Percentiles rank a stretch among this genome's conserved stretches.
Evolutionary conservation across 352 stramenopile genomes (phyloP).

Genomic region (Globisporangium cylindrosporum): DNA sequence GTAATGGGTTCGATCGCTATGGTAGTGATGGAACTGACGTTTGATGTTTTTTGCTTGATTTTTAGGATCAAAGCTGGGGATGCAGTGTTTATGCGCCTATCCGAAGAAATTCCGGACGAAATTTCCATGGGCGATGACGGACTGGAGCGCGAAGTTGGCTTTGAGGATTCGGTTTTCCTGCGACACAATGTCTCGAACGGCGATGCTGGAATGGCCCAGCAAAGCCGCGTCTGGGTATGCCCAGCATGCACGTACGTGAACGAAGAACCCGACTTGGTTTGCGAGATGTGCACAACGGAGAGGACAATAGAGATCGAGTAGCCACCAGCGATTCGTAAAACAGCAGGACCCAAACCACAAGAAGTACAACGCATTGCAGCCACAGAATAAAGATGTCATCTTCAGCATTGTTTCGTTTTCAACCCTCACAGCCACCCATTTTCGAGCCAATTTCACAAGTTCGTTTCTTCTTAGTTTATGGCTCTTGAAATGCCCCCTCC

Average conservation of each 20-base stretch:
- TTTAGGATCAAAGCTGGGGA: constrained; percentile 71
- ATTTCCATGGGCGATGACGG: constrained; percentile 44
- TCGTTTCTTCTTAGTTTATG: neutral
- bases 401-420: neutral
- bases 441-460: neutral
- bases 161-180: constrained; percentile 71
- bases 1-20: neutral
- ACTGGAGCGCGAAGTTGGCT: constrained; percentile 66
- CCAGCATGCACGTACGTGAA: constrained; percentile 75
- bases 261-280: constrained; percentile 44
- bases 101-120: constrained; percentile 58
- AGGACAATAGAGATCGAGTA: constrained; percentile 42
- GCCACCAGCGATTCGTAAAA: neutral
- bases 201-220: constrained; percentile 20
- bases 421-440: neutral
- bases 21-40: neutral
- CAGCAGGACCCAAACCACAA: neutral
- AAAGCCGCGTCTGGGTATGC: constrained; percentile 67
- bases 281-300: constrained; percentile 66
- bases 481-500: neutral
- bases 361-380: neutral
- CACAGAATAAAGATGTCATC: neutral
- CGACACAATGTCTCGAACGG: constrained; percentile 19
- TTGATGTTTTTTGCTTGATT: neutral
- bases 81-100: constrained; percentile 69